phyloP scores from a whole-genome alignment of 2,329 filamentous ascomycete species.

The Paraphoma sp. region DNA sequence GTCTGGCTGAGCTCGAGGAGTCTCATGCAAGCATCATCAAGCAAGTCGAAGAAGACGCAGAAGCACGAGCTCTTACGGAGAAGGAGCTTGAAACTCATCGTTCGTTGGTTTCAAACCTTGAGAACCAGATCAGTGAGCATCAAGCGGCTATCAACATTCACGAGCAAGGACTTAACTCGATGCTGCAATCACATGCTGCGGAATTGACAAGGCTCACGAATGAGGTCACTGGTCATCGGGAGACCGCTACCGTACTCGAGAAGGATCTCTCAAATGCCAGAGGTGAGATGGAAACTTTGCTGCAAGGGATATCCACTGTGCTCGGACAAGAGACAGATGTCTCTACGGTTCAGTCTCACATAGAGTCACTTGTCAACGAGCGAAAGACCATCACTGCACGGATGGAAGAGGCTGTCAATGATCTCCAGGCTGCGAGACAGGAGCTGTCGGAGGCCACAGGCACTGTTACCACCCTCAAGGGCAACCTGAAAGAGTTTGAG shows the following conservation, averaged over 20 bases:
- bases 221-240: conserved; percentile 41
- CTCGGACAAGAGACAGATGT: conserved; percentile 68
- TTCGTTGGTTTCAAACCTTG: conserved; percentile 61
- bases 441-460: conserved; percentile 51
- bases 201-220: conserved; percentile 59
- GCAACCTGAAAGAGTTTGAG: conserved; percentile 55
- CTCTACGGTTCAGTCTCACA: conserved; percentile 50
- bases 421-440: conserved; percentile 50
- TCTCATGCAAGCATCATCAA: conserved; percentile 70
- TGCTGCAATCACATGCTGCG: conserved; percentile 61
- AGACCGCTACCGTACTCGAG: conserved; percentile 52
- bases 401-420: conserved; percentile 52
- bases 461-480: conserved; percentile 50
- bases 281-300: conserved; percentile 63
- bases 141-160: conserved; percentile 62
- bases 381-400: conserved; percentile 52
- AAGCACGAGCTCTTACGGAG: conserved; percentile 63
- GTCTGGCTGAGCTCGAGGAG: conserved; percentile 76
- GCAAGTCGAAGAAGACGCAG: conserved; percentile 71
- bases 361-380: conserved; percentile 53
- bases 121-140: conserved; percentile 63
- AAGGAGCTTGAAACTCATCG: conserved; percentile 60
- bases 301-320: conserved; percentile 67
- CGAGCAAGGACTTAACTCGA: conserved; percentile 59
- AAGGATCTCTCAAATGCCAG: conserved; percentile 67